phyloP scores from a whole-genome alignment of 2,329 filamentous ascomycete species.

The Penicillium sp. region DNA sequence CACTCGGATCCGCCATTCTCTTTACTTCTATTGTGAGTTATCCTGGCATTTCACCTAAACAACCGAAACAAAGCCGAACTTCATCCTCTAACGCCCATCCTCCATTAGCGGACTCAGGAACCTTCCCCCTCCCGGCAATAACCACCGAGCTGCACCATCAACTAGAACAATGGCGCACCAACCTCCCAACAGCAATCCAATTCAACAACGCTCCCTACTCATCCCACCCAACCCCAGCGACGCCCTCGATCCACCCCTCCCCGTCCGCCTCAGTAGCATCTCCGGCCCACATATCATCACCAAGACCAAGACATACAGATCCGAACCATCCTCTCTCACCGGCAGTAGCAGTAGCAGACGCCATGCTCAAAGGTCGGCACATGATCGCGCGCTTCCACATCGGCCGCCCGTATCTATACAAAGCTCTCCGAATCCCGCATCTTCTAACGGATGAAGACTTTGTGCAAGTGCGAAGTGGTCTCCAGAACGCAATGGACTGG shows the following conservation, averaged over 20 bases:
- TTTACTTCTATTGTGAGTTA: constrained; percentile 42
- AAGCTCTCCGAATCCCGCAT: constrained; percentile 34
- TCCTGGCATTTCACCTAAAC: neutral
- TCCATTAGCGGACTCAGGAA: constrained; percentile 34
- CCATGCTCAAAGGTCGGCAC: constrained; percentile 33
- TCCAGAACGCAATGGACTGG: constrained; percentile 38
- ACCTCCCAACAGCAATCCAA: constrained; percentile 43
- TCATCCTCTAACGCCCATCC: neutral
- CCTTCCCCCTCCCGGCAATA: constrained; percentile 41
- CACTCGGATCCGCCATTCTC: constrained; percentile 45
- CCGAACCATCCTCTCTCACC: constrained; percentile 25
- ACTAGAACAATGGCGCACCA: constrained; percentile 48
- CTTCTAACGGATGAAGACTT: constrained; percentile 34
- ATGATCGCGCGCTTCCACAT: constrained; percentile 37
- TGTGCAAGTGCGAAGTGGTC: constrained; percentile 32
- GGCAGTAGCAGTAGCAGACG: constrained; percentile 30
- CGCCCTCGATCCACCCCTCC: constrained; percentile 18
- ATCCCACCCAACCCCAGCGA: constrained; percentile 16
- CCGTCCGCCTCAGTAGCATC: constrained; percentile 15
- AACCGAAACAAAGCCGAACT: neutral
- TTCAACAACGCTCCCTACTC: constrained; percentile 31
- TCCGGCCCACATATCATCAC: constrained; percentile 17
- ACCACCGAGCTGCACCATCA: constrained; percentile 48
- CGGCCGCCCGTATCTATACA: constrained; percentile 36
- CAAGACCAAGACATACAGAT: constrained; percentile 9